Evolutionary conservation across 75 land plant genomes (phyloP).

Genomic region (Adiantum capillusveneris): DNA sequence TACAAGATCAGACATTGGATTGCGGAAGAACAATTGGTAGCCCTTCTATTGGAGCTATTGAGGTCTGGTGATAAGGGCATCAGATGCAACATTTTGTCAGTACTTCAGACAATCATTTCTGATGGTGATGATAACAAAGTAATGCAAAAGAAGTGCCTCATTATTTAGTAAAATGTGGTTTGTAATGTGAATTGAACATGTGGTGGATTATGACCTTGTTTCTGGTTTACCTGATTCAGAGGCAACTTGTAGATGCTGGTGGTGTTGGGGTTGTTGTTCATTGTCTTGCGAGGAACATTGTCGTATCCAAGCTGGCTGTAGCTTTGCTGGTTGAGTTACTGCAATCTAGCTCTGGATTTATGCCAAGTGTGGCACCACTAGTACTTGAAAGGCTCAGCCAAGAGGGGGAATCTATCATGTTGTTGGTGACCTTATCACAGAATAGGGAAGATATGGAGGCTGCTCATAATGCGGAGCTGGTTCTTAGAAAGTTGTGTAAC

Average conservation of each 20-base stretch:
- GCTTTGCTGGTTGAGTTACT: constrained; percentile 37
- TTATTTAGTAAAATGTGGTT: neutral
- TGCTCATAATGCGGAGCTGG: constrained; percentile 29
- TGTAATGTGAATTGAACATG: neutral
- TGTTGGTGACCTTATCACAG: constrained; percentile 31
- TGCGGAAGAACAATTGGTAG: constrained; percentile 39
- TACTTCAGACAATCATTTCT: constrained; percentile 28
- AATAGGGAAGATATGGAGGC: constrained; percentile 27
- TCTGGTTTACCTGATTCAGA: constrained; percentile 3
- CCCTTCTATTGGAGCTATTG: constrained; percentile 20
- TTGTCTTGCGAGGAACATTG: constrained; percentile 32
- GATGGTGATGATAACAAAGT: constrained; percentile 42
- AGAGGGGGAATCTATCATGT: constrained; percentile 27
- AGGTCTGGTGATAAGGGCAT: constrained; percentile 26
- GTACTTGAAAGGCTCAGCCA: constrained; percentile 26
- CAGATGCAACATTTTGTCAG: constrained; percentile 21
- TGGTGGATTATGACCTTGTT: neutral
- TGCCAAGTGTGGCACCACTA: neutral
- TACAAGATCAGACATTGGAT: constrained; percentile 51
- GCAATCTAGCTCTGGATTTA: constrained; percentile 20
- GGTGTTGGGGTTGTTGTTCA: constrained; percentile 38
- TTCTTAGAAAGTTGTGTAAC: constrained; percentile 30
- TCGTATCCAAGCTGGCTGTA: constrained; percentile 32
- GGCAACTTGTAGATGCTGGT: constrained; percentile 26
- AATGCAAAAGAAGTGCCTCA: neutral